Percentiles rank a stretch among this genome's conserved stretches.
These are phyloP conservation scores for Aristolochia contorta DNA, from an alignment of 164 flowering plant species.

Conservation along the genomic window DNA sequence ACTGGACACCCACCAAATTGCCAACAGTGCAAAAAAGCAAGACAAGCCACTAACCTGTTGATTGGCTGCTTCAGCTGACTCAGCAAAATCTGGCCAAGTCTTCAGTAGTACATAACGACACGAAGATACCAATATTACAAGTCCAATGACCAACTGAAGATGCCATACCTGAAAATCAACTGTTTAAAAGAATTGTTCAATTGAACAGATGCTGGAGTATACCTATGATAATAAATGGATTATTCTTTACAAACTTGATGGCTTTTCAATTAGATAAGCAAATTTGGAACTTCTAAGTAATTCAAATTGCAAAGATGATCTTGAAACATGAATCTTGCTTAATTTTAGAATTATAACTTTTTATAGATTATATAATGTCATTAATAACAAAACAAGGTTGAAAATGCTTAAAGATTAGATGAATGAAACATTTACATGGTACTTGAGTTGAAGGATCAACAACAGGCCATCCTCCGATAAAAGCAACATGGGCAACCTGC, in stretches of 20 bases:
- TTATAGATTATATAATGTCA: not conserved
- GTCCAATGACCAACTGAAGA: constrained; percentile 59
- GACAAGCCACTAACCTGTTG: constrained; percentile 40
- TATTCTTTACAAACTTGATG: not conserved
- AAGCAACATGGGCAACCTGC: constrained; percentile 70
- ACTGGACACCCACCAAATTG: too few species aligned
- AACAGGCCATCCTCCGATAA: constrained; percentile 55
- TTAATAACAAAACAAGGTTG: too few species aligned
- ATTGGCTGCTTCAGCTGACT: constrained; percentile 85
- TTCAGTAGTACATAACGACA: constrained; percentile 56
- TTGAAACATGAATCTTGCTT: not conserved
- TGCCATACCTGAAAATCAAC: constrained; percentile 78
- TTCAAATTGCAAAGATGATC: not conserved
- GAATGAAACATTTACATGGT: constrained; percentile 40
- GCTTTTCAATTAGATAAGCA: not conserved
- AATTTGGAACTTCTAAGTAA: not conserved
- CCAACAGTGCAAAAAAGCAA: not conserved
- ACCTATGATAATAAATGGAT: not conserved
- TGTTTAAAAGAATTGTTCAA: constrained; percentile 18
- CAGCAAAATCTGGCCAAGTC: constrained; percentile 85
- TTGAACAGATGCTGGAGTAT: not conserved
- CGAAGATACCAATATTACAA: constrained; percentile 58
- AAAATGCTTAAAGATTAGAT: not conserved
- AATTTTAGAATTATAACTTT: too few species aligned
- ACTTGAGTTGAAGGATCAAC: constrained; percentile 52